Base-by-base conservation (phyloP, 2,329 filamentous ascomycete species). In the Sarocladiaceae sp. region DNA sequence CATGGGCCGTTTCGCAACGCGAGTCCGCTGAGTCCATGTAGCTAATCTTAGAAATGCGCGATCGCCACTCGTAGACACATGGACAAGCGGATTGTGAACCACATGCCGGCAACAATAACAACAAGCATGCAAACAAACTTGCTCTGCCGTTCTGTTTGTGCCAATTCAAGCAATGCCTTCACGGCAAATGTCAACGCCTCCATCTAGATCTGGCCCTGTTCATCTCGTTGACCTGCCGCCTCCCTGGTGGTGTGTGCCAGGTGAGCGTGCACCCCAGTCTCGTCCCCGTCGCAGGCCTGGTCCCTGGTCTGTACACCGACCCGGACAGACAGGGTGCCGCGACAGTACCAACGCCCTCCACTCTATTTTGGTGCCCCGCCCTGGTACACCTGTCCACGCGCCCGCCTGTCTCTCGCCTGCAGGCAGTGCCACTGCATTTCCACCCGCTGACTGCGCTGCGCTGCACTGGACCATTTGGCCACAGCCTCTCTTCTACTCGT, bases 341-440 rank as follows among this genome's bases (percentile, higher is more conserved):
- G 40, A 29, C 44, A 33, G 44, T 46, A 33, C 25, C 44, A 48
- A 17, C n/a, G 26, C n/a, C 44, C 44, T 33, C 44, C 44, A 48
- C 44, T 48, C 44, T 48, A 48, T 48, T 48, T 48, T 33, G n/a
- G 44, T 48, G 44, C 44, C 31, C 44, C 22, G 44, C 44, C 44
- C 28, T 20, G n/a, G 28, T 33, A 33, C 44, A 33, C 29, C 37
- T 22, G 37, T 10, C 37, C 37, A 40, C 37, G 37, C 37, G 37
- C 37, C 37, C 7, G 37, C 20, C 37, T 23, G 17, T 23, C 37
- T 17, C 20, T 10, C 37, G 4, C 37, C 17, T 25, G 18, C 44
- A 11, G 15, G 23, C 44, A 33, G 29, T 48, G 40, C 22, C 8
- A 25, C 25, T 46, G 28, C 40, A 20, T 15, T 46, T 29, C 22